phyloP scores from a whole-genome alignment of 805 yeast genomes.

The Metschnikowia shivogae region DNA sequence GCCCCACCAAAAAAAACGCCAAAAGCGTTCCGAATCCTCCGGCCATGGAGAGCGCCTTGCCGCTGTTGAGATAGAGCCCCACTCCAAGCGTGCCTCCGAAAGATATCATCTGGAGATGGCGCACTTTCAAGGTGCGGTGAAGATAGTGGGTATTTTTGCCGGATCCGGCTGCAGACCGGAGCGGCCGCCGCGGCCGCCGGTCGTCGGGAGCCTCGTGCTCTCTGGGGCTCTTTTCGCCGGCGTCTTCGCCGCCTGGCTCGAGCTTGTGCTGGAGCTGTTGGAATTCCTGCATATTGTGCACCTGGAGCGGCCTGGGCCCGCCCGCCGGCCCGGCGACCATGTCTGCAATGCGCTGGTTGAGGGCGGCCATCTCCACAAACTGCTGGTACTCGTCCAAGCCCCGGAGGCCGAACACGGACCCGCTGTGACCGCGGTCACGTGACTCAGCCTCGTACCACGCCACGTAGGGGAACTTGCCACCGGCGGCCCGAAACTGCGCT shows the following conservation, averaged over 20 bases:
- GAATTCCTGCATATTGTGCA: slow-evolving; percentile 10
- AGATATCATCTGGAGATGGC: slow-evolving; percentile 76
- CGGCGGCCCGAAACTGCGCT: too few species aligned
- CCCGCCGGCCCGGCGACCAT: slow-evolving; percentile 11
- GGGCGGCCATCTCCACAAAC: slow-evolving; percentile 31
- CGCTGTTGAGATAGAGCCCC: slow-evolving; percentile 64
- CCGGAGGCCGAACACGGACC: slow-evolving; percentile 25
- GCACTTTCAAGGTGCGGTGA: slow-evolving; percentile 56
- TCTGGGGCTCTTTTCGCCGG: background rate
- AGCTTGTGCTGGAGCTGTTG: slow-evolving; percentile 7
- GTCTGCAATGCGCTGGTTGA: slow-evolving; percentile 30
- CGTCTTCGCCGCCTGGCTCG: background rate
- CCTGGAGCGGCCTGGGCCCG: slow-evolving; percentile 8
- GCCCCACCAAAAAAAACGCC: slow-evolving; percentile 62
- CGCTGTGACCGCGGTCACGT: slow-evolving; percentile 1
- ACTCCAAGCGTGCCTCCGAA: slow-evolving; percentile 79
- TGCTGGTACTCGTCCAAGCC: slow-evolving; percentile 32
- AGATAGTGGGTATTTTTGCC: slow-evolving; percentile 19
- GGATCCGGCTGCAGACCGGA: background rate
- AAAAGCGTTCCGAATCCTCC: slow-evolving; percentile 75
- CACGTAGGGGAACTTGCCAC: slow-evolving; percentile 11
- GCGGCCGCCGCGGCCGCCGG: background rate
- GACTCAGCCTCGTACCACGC: slow-evolving; percentile 10
- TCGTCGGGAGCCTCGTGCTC: background rate
- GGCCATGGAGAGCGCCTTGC: slow-evolving; percentile 67